phyloP scores from a whole-genome alignment of 2,329 filamentous ascomycete species.

The Pseudogymnoascus destructans region DNA sequence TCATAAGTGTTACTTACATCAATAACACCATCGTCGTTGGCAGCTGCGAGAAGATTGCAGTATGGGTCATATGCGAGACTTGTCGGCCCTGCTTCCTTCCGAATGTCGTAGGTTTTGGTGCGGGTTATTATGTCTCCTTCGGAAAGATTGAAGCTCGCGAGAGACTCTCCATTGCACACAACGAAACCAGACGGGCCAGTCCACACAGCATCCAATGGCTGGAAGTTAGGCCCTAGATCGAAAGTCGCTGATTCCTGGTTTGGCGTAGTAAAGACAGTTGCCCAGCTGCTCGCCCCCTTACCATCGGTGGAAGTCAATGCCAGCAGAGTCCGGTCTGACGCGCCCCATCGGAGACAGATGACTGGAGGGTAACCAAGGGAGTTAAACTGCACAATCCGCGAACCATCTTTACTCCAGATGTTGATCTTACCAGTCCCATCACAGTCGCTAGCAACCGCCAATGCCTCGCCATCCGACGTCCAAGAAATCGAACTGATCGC shows the following conservation, averaged over 20 bases:
- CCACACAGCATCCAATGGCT: constrained; percentile 47
- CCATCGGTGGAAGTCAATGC: constrained; percentile 41
- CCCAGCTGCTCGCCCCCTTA: constrained; percentile 36
- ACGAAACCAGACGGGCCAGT: constrained; percentile 45
- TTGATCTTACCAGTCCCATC: constrained; percentile 38
- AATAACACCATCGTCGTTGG: constrained; percentile 45
- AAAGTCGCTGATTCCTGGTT: constrained; percentile 24
- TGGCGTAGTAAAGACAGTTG: constrained; percentile 39
- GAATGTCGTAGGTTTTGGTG: constrained; percentile 38
- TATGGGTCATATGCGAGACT: constrained; percentile 43
- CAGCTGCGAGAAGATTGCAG: constrained; percentile 43
- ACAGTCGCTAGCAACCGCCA: constrained; percentile 44
- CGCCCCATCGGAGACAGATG: constrained; percentile 49
- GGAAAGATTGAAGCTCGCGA: constrained; percentile 36
- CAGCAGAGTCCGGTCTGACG: constrained; percentile 40
- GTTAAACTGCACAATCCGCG: constrained; percentile 39
- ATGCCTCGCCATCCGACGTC: constrained; percentile 41
- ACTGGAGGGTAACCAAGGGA: constrained; percentile 43
- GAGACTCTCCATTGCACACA: constrained; percentile 42
- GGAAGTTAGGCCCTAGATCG: constrained; percentile 28
- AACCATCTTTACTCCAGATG: constrained; percentile 43
- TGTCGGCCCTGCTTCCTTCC: constrained; percentile 39
- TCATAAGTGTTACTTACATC: constrained; percentile 36
- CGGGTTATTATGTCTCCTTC: constrained; percentile 33
- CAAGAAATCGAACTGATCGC: constrained; percentile 49